These are phyloP conservation scores for Glebionis coronaria DNA, from an alignment of 129 eudicot genomes.

Conservation along the genomic window DNA sequence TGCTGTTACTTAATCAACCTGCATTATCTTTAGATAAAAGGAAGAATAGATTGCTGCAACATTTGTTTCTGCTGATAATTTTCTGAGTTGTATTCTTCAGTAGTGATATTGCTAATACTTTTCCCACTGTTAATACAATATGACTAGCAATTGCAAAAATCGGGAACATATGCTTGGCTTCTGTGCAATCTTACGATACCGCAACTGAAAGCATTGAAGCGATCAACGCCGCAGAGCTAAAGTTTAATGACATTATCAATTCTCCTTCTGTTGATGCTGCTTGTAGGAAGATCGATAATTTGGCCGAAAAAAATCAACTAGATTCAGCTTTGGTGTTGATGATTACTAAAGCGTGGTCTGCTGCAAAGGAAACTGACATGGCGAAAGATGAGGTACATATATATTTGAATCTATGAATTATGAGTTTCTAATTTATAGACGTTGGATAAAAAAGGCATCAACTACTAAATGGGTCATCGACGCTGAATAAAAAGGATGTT, in stretches of 20 bases:
- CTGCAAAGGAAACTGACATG: conserved; percentile 73
- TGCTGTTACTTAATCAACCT: too few relatives aligned
- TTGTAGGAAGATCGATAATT: conserved; percentile 65
- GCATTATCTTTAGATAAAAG: too few relatives aligned
- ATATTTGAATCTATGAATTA: not conserved
- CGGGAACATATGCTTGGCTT: conserved; percentile 68
- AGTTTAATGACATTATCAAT: conserved; percentile 75
- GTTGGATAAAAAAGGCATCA: not conserved
- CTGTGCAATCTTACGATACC: conserved; percentile 71
- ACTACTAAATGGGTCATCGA: not conserved
- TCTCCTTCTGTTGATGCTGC: conserved; percentile 88
- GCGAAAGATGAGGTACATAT: conserved; percentile 65
- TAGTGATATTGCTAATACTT: conserved; percentile 2
- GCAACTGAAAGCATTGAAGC: conserved; percentile 82
- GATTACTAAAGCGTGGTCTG: conserved; percentile 91
- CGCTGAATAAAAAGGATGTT: not conserved
- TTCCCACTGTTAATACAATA: not conserved
- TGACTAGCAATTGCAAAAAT: conserved; percentile 54
- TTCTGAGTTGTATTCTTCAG: not conserved
- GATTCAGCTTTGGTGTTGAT: conserved; percentile 66
- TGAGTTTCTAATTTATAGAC: not conserved
- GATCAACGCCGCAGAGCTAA: conserved; percentile 71
- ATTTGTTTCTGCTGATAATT: not conserved
- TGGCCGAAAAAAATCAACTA: conserved; percentile 73
- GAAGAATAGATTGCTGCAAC: too few relatives aligned